Conservation (phyloP, 73 alveolate species). For the Tetrahymena malaccensis region DNA sequence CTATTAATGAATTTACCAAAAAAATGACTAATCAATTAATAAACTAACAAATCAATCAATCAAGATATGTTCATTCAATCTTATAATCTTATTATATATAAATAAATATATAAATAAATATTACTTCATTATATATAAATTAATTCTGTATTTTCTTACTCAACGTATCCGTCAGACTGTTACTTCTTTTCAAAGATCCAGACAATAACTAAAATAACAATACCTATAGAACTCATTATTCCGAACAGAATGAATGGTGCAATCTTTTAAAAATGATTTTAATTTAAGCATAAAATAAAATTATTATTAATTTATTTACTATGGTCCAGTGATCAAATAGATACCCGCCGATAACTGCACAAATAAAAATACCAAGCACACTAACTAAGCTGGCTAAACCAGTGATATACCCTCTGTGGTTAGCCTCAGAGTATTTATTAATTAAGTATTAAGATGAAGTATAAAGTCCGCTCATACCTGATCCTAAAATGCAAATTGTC, state of each 20-base stretch:
- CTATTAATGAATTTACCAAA: not conserved
- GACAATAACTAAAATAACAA: not conserved
- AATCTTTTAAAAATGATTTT: not conserved
- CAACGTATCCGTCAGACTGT: not conserved
- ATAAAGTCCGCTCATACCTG: constrained; percentile 39
- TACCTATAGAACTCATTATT: not conserved
- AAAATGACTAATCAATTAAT: no score
- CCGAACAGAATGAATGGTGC: not conserved
- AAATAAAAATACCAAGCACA: not conserved
- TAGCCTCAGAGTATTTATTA: constrained; percentile 27
- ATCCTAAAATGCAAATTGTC: constrained; percentile 24
- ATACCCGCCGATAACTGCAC: not conserved
- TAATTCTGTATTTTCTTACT: not conserved
- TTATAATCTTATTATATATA: not conserved
- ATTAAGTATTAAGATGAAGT: constrained; percentile 36
- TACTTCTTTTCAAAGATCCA: not conserved
- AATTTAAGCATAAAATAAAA: not conserved
- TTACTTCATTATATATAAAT: not conserved
- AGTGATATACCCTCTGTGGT: constrained; percentile 27
- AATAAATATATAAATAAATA: not conserved
- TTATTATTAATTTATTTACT: not conserved
- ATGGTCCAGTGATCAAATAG: not conserved
- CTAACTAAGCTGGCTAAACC: not conserved
- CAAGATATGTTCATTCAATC: not conserved
- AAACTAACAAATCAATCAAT: no score